Evolutionary conservation across 177 flowering plant genomes (phyloP), one percentile per base, ranked within the genome.

Genomic region (Tripterygium wilfordii): DNA sequence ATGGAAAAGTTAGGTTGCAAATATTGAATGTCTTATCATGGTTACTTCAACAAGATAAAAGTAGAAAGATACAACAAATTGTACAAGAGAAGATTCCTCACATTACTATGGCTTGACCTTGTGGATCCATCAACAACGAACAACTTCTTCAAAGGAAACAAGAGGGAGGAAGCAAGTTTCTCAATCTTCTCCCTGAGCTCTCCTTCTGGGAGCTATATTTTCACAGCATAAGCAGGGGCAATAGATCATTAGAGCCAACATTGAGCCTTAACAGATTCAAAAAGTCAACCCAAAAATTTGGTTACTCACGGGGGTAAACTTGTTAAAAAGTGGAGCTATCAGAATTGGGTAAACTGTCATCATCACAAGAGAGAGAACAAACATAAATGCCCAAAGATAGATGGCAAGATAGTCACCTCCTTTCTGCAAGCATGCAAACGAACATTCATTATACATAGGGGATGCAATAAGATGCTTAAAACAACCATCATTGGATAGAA

Each of bases 101-200:
- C 99, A 83, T 94, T 94, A 79, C 99, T 94, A 57, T 94, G 99
- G 74, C 99, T 90, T 71, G 99, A 94, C 69, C 99, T 83, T 37
- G 96, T 90, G 31, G 99, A 94, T 56, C 99, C 99, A 80, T 94
- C 99, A 53, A 94, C 85, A 33, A 90, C 96, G 45, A 90, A 94
- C 60, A 94, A 67, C 72, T 90, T 94, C 82, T 87, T 94, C 36
- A 94, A 52, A 36, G 99, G 99, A 53, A 94, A 94, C 45, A 77
- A 83, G 43, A 94, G 87, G 30, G 90, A 83, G 21, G 96, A 65
- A 55, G 99, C 95, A 61, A 94, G 95, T 23, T 56, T 67, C 68
- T 94, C 97, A 54, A 94, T 89, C 59, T 77, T 87, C 53, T 45
- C 33, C 56, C 85, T 70, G 22, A 94, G 88, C 37, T 69, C 81